A percentile compares a stretch with the other conserved stretches of the same genome.
phyloP scores from a whole-genome alignment of 2,329 filamentous ascomycete genomes.

The Monilinia fructigena region DNA sequence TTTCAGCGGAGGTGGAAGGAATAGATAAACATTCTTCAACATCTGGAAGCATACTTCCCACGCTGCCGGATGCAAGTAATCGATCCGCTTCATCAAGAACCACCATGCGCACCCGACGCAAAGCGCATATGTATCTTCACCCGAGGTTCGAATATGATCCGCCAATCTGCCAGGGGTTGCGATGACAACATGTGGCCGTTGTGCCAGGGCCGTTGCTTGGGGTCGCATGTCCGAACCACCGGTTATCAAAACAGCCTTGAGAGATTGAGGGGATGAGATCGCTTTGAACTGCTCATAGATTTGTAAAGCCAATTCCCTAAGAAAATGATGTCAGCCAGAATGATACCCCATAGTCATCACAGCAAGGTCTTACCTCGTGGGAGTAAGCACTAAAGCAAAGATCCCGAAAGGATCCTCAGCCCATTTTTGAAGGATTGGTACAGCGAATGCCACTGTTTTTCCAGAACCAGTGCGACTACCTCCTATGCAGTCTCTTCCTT shows the following conservation, averaged over 20 bases:
- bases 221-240: conserved; percentile 89
- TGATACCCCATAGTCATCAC: background rate
- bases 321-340: conserved; percentile 27
- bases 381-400: conserved; percentile 85
- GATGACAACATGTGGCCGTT: conserved; percentile 86
- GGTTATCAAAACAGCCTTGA: conserved; percentile 87
- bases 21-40: conserved; percentile 55
- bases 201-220: conserved; percentile 80
- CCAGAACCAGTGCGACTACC: conserved; percentile 93
- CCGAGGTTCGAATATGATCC: conserved; percentile 89
- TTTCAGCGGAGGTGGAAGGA: conserved; percentile 70
- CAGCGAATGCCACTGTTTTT: conserved; percentile 94
- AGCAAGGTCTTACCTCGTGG: conserved; percentile 59
- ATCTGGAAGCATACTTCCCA: conserved; percentile 25
- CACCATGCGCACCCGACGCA: conserved; percentile 77
- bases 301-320: conserved; percentile 84
- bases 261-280: conserved; percentile 80
- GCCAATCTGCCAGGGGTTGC: conserved; percentile 90
- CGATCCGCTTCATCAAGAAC: conserved; percentile 96
- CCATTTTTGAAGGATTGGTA: conserved; percentile 92
- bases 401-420: conserved; percentile 88
- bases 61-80: conserved; percentile 66
- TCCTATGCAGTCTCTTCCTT: conserved; percentile 91
- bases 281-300: conserved; percentile 96
- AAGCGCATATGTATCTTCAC: conserved; percentile 84